Evolutionary conservation across 768 basidiomycete genomes (phyloP).

Genomic region (Mycena metata): DNA sequence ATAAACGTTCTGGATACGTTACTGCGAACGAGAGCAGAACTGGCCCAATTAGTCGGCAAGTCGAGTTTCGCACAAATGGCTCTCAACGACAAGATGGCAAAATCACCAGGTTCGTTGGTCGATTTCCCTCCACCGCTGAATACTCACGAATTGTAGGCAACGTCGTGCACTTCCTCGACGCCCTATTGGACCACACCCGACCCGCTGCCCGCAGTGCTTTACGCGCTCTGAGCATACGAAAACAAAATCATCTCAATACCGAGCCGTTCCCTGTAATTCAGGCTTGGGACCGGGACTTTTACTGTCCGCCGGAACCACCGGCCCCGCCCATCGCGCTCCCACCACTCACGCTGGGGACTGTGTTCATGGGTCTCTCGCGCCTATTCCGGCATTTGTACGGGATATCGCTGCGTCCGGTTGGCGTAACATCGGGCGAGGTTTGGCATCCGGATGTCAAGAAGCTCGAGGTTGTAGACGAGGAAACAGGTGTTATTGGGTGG

Average conservation of each 20-base stretch:
- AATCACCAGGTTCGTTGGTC: slow-evolving; percentile 78
- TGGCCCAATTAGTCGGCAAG: slow-evolving; percentile 88
- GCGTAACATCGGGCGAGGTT: slow-evolving; percentile 80
- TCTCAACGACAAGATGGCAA: slow-evolving; percentile 97
- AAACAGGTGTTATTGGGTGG: slow-evolving; percentile 89
- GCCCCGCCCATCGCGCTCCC: slow-evolving; percentile 81
- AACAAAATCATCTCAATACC: slow-evolving; percentile 79
- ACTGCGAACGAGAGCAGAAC: slow-evolving; percentile 80
- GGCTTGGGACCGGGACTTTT: slow-evolving; percentile 98
- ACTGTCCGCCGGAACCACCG: slow-evolving; percentile 84
- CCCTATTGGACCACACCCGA: slow-evolving; percentile 83
- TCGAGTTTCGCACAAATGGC: slow-evolving; percentile 90
- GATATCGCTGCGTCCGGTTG: slow-evolving; percentile 80
- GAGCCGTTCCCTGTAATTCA: slow-evolving; percentile 75
- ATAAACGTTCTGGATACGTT: slow-evolving; percentile 83
- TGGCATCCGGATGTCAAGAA: slow-evolving; percentile 94
- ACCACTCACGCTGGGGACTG: slow-evolving; percentile 88
- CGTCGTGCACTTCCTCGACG: slow-evolving; percentile 87
- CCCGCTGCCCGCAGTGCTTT: slow-evolving; percentile 85
- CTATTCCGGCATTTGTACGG: slow-evolving; percentile 92
- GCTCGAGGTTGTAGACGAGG: slow-evolving; percentile 93
- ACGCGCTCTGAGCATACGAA: slow-evolving; percentile 72
- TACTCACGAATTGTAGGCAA: slow-evolving; percentile 66
- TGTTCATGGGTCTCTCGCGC: slow-evolving; percentile 91
- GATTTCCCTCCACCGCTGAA: slow-evolving; percentile 11